These are phyloP conservation scores for Trichothecium sympodiale DNA, from an alignment of 2,329 filamentous ascomycete species.

Conservation along the genomic window DNA sequence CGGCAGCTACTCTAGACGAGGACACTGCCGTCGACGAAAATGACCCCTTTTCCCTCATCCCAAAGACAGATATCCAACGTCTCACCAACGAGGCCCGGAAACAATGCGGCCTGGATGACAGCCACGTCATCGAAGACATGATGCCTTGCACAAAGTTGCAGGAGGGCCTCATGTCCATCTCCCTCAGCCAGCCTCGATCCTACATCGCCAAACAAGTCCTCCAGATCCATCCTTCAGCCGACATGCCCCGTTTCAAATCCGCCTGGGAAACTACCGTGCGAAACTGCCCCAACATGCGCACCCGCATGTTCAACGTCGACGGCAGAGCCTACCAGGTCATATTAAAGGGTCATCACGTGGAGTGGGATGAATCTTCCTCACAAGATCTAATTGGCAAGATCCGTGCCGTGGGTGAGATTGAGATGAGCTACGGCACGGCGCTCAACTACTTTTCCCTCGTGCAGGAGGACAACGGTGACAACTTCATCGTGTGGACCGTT, in stretches of 20 bases:
- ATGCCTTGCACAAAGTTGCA: conserved; percentile 30
- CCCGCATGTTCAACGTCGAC: conserved; percentile 4
- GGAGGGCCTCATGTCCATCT: conserved; percentile 25
- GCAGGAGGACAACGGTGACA: conserved; percentile 1
- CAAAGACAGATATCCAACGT: neutral
- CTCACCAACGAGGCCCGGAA: neutral
- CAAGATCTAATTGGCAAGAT: neutral
- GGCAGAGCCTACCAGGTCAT: conserved; percentile 1
- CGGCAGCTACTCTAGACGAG: conserved; percentile 1
- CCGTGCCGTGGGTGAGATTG: neutral
- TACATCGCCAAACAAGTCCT: conserved; percentile 23
- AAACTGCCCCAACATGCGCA: conserved; percentile 5
- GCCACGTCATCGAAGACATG: conserved; percentile 14
- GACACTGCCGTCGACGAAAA: neutral
- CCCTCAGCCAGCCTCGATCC: conserved; percentile 19
- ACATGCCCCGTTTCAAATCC: conserved; percentile 13
- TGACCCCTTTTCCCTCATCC: neutral
- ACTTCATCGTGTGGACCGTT: conserved; percentile 12
- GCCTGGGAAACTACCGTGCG: conserved; percentile 13
- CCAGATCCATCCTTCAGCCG: conserved; percentile 8
- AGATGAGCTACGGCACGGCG: conserved; percentile 6
- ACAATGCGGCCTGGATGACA: neutral
- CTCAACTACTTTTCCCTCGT: conserved; percentile 5
- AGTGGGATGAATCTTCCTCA: conserved; percentile 1
- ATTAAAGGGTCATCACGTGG: neutral